phyloP scores from a whole-genome alignment of 140 eudicot genomes.

The Ambrosia hybrid region DNA sequence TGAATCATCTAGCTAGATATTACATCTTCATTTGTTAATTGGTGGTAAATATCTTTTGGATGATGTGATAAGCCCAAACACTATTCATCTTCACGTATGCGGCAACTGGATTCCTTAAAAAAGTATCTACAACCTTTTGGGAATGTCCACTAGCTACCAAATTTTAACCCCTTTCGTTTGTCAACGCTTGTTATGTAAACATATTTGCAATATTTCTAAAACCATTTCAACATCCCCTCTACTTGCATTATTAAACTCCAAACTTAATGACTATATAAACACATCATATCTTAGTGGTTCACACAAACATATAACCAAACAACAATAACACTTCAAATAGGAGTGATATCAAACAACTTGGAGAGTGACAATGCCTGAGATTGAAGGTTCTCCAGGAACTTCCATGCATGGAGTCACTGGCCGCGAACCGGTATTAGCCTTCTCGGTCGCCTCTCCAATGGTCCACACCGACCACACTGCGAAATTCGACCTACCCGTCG shows the following conservation, averaged over 20 bases:
- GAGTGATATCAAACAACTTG: too few species aligned
- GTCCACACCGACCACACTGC: slow-evolving; percentile 55
- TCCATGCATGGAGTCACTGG: slow-evolving; percentile 86
- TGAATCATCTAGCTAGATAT: background rate
- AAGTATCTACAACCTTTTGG: slow-evolving; percentile 19
- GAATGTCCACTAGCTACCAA: slow-evolving; percentile 26
- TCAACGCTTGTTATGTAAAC: slow-evolving; percentile 18
- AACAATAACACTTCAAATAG: too few species aligned
- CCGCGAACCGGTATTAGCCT: slow-evolving; percentile 53
- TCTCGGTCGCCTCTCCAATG: slow-evolving; percentile 54
- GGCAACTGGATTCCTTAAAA: slow-evolving; percentile 20
- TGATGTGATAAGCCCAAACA: slow-evolving; percentile 15
- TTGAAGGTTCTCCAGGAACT: slow-evolving; percentile 67
- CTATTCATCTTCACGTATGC: slow-evolving; percentile 16
- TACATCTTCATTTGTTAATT: background rate
- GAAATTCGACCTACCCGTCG: slow-evolving; percentile 60
- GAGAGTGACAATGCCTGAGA: slow-evolving; percentile 22
- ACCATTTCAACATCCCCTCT: background rate
- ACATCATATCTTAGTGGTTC: background rate
- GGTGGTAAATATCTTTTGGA: slow-evolving; percentile 20
- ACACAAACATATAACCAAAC: background rate
- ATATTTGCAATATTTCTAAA: background rate
- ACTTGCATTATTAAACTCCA: background rate
- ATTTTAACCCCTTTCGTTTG: slow-evolving; percentile 13
- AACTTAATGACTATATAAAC: slow-evolving; percentile 21